A percentile compares a stretch with the other conserved stretches of the same genome.
Evolutionary conservation across 306 rosid genomes (phyloP).

Genomic region (Vigna radiata): DNA sequence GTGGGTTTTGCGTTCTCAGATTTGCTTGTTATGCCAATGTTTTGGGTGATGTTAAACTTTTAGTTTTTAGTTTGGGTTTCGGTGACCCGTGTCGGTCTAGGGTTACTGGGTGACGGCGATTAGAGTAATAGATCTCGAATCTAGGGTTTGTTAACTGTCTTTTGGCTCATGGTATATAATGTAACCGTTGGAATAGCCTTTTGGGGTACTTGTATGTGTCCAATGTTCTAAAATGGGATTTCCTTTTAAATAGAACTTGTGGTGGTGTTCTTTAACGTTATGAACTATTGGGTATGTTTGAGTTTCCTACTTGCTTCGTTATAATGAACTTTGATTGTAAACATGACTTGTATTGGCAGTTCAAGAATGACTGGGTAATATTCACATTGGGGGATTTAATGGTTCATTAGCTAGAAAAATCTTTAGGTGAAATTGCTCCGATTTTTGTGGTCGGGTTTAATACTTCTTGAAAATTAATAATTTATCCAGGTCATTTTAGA

Average conservation of each 20-base stretch:
- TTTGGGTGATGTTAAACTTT: not conserved
- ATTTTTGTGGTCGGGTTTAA: not conserved
- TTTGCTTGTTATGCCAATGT: constrained; percentile 27
- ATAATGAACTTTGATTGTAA: not conserved
- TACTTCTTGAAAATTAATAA: not conserved
- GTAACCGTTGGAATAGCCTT: constrained; percentile 20
- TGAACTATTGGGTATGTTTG: constrained; percentile 26
- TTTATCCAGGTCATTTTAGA: not conserved
- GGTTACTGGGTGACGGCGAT: not conserved
- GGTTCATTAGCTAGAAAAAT: not conserved
- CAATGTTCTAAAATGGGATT: constrained; percentile 3
- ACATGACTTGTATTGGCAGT: not conserved
- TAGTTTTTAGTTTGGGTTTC: constrained; percentile 9
- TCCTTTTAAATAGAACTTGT: not conserved
- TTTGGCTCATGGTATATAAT: not conserved
- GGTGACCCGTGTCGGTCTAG: constrained; percentile 3
- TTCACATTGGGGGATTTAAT: constrained; percentile 18
- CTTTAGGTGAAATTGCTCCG: not conserved
- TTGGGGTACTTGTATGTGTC: constrained; percentile 22
- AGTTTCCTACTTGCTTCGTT: not conserved
- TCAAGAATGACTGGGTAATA: not conserved
- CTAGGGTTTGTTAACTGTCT: constrained; percentile 16
- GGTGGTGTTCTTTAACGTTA: not conserved
- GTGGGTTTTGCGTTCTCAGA: constrained; percentile 22
- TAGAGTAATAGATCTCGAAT: constrained; percentile 6